A percentile compares a stretch with the other conserved stretches of the same genome.
phyloP scores from a whole-genome alignment of 306 rosid genomes.

The Acacia confusa region DNA sequence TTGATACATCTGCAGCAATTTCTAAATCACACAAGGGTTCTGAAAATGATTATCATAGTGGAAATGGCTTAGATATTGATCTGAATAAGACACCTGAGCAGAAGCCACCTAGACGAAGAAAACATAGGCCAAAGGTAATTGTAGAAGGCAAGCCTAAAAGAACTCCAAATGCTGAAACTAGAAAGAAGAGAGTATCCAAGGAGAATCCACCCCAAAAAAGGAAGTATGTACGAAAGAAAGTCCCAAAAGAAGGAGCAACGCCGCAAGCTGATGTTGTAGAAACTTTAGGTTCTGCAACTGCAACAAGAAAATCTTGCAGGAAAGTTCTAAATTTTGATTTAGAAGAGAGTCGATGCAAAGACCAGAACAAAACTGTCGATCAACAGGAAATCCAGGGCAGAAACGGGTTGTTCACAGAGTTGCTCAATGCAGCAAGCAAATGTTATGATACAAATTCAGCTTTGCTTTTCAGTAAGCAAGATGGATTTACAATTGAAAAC shows the following conservation, averaged over 20 bases:
- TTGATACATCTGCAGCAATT: conserved; percentile 63
- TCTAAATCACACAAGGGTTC: conserved; percentile 39
- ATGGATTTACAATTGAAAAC: conserved; percentile 35
- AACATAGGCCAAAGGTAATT: conserved; percentile 93
- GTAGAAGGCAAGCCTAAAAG: conserved; percentile 66
- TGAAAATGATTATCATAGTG: conserved; percentile 41
- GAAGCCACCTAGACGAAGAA: conserved; percentile 67
- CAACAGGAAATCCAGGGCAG: conserved; percentile 46
- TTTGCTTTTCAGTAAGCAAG: conserved; percentile 28
- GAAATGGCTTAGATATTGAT: conserved; percentile 50
- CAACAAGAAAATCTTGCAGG: conserved; percentile 54
- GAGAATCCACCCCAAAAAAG: conserved; percentile 61
- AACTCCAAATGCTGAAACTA: conserved; percentile 46
- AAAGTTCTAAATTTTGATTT: conserved; percentile 63
- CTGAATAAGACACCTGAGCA: conserved; percentile 72
- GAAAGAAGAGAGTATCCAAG: conserved; percentile 34
- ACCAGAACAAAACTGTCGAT: conserved; percentile 33
- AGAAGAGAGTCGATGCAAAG: conserved; percentile 44
- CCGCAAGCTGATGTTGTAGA: conserved; percentile 42
- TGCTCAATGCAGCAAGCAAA: conserved; percentile 30
- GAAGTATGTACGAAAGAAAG: conserved; percentile 39
- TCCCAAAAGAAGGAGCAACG: conserved; percentile 45
- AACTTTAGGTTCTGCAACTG: conserved; percentile 27
- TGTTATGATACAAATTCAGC: conserved; percentile 33
- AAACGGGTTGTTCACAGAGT: conserved; percentile 29